Conservation (phyloP, 2,329 filamentous ascomycete species). For the Coniochaeta ligniaria region DNA sequence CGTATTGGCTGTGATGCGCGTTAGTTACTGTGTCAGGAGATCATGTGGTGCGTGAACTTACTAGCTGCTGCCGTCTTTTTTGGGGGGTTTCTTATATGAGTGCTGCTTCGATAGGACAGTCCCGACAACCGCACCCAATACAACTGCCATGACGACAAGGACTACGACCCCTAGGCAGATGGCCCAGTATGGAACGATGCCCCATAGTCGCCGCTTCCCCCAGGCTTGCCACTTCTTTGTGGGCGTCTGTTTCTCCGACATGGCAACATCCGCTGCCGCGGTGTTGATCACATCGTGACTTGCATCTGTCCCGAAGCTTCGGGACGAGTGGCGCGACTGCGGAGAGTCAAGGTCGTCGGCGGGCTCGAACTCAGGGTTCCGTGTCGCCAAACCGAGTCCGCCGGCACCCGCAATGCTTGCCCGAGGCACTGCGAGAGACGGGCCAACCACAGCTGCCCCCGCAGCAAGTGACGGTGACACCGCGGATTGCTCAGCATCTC, state of each 20-base stretch:
- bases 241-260: constrained; percentile 39
- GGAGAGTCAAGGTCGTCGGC: constrained; percentile 45
- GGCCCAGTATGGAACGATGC: constrained; percentile 56
- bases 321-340: constrained; percentile 41
- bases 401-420: constrained; percentile 46
- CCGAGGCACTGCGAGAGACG: constrained; percentile 8
- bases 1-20: constrained; percentile 4
- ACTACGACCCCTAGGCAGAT: constrained; percentile 41
- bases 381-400: constrained; percentile 52
- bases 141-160: constrained; percentile 43
- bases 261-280: constrained; percentile 26
- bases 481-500: constrained; percentile 11
- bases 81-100: constrained; percentile 15
- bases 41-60: constrained; percentile 14
- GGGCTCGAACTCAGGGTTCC: constrained; percentile 56
- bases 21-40: constrained; percentile 3
- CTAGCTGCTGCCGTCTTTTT: constrained; percentile 9
- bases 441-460: constrained; percentile 7
- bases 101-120: constrained; percentile 27
- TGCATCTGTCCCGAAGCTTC: constrained; percentile 41
- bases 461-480: constrained; percentile 3
- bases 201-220: constrained; percentile 49
- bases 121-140: constrained; percentile 52
- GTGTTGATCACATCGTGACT: constrained; percentile 50
- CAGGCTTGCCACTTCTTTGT: constrained; percentile 44